A percentile compares a stretch with the other conserved stretches of the same genome.
Conservation (phyloP, 78 protist species). For the Pigoraptor vietnamica region DNA sequence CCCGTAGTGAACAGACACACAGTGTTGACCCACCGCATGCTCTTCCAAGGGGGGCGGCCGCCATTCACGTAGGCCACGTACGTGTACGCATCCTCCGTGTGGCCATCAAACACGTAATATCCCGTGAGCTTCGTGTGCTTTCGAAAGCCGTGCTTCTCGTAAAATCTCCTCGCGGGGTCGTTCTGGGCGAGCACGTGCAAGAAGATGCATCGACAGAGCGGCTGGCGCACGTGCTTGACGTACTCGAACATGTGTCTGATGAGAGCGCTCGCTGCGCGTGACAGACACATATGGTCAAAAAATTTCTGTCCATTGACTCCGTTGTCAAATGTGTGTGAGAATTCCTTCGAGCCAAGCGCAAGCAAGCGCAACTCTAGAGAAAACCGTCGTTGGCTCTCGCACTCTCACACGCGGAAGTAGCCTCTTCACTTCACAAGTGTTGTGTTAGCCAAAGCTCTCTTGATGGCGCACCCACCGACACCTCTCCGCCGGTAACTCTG, state of each 20-base stretch:
- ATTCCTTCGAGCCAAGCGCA: too few relatives aligned
- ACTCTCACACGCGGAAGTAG: too few relatives aligned
- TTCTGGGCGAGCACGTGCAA: not conserved
- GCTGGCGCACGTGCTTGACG: not conserved
- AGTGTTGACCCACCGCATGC: not conserved
- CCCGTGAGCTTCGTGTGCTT: not conserved
- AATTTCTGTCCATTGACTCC: too few relatives aligned
- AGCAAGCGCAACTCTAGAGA: too few relatives aligned
- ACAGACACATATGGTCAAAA: too few relatives aligned
- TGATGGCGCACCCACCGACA: not conserved
- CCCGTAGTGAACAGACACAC: not conserved
- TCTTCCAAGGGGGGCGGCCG: not conserved
- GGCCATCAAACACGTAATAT: not conserved
- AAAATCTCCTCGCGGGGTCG: not conserved
- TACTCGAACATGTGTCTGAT: not conserved
- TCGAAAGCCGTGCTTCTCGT: not conserved
- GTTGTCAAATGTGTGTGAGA: too few relatives aligned
- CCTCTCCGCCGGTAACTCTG: not conserved
- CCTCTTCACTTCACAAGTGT: too few relatives aligned
- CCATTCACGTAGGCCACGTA: not conserved
- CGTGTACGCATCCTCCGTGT: not conserved
- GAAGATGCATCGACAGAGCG: not conserved
- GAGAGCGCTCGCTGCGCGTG: not conserved
- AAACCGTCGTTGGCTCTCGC: too few relatives aligned
- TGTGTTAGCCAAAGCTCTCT: too few relatives aligned